phyloP scores from a whole-genome alignment of 2,329 filamentous ascomycete species.

The Volutella citrinella region DNA sequence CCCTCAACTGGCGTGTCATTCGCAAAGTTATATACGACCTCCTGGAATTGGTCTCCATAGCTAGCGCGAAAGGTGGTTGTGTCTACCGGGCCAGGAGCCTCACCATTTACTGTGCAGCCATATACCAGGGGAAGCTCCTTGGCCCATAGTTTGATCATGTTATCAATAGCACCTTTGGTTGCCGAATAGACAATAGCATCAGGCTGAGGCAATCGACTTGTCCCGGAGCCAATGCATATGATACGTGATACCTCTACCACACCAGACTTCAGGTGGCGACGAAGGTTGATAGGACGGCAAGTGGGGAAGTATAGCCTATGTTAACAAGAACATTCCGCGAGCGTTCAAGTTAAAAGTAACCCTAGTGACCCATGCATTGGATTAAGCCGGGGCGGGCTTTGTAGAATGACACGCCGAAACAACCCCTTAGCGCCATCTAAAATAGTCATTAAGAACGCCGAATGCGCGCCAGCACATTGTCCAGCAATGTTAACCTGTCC shows the following conservation, averaged over 20 bases:
- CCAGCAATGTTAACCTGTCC: no score
- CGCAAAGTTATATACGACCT: neutral
- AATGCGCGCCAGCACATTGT: no score
- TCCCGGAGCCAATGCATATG: conserved; percentile 3
- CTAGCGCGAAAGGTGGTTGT: neutral
- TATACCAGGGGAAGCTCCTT: conserved; percentile 2
- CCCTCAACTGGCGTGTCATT: conserved; percentile 2
- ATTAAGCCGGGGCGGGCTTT: no score
- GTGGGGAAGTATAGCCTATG: conserved; percentile 2
- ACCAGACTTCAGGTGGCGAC: conserved; percentile 1
- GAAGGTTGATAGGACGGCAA: conserved; percentile 4
- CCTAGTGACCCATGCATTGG: no score
- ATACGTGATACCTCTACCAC: conserved; percentile 3
- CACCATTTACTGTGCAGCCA: conserved; percentile 3
- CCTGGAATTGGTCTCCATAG: neutral
- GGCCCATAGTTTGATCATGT: conserved; percentile 4
- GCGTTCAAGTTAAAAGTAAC: conserved; percentile 2
- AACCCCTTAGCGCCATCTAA: no score
- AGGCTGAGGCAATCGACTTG: conserved; percentile 1
- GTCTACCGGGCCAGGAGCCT: conserved; percentile 1
- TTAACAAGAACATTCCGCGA: conserved; percentile 3
- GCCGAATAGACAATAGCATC: conserved; percentile 3
- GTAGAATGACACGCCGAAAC: no score
- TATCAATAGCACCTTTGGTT: conserved; percentile 3
- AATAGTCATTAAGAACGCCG: no score